Evolutionary conservation across 164 flowering plant genomes (phyloP).

Genomic region (Euptelea pleiosperma): DNA sequence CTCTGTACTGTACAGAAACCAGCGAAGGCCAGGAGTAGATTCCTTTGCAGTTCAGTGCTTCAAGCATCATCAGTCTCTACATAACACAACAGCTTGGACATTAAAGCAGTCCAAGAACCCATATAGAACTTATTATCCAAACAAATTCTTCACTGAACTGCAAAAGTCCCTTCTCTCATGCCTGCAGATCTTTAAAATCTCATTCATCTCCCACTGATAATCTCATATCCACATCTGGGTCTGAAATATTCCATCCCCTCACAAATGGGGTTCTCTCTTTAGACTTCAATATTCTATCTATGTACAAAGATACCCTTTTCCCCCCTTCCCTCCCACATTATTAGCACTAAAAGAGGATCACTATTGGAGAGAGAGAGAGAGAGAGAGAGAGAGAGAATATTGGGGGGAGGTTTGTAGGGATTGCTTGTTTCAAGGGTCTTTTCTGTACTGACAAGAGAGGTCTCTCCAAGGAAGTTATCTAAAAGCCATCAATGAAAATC

Average conservation of each 20-base stretch:
- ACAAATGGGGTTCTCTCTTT: conserved; percentile 14
- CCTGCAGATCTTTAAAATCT: conserved; percentile 17
- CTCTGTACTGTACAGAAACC: no score
- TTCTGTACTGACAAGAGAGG: conserved; percentile 25
- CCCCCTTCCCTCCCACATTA: no score
- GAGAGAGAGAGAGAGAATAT: no score
- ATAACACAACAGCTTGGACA: no score
- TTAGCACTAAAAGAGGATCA: conserved; percentile 17
- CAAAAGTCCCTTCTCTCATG: conserved; percentile 11
- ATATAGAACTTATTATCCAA: no score
- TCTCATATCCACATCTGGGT: conserved; percentile 19
- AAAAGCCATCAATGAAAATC: conserved; percentile 29
- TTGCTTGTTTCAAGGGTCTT: conserved; percentile 32
- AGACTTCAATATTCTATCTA: conserved; percentile 21
- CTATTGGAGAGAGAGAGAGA: conserved; percentile 2
- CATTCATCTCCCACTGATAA: no score
- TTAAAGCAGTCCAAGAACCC: conserved; percentile 6
- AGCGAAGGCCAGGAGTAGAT: no score
- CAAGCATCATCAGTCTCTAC: no score
- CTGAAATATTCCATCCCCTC: conserved; percentile 25
- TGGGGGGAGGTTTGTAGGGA: no score
- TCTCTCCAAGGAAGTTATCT: conserved; percentile 23
- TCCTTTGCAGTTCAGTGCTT: no score
- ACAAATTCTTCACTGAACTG: no score
- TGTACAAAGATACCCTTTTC: conserved; percentile 28